phyloP scores from a whole-genome alignment of 768 basidiomycete genomes.

The Amanita phalloides region DNA sequence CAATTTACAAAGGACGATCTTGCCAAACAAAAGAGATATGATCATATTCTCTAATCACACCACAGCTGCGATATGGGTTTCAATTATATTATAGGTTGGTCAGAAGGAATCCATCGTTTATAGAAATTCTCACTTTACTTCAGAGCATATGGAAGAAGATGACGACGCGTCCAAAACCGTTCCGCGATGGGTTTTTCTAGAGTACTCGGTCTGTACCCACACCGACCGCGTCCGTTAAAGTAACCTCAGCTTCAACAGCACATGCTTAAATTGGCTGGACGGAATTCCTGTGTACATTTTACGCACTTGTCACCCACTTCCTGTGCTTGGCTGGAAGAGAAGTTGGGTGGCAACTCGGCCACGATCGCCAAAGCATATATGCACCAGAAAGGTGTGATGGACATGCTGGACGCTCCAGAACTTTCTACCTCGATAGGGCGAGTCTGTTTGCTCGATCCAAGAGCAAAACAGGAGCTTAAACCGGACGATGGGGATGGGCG shows the following conservation, averaged over 20 bases:
- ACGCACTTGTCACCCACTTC: conserved; percentile 79
- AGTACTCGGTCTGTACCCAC: conserved; percentile 57
- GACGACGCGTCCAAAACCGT: conserved; percentile 60
- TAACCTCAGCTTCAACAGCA: conserved; percentile 35
- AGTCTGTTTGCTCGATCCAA: conserved; percentile 93
- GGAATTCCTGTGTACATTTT: conserved; percentile 59
- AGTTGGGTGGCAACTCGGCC: conserved; percentile 1
- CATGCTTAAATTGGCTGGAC: conserved; percentile 73
- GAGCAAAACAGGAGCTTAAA: conserved; percentile 53
- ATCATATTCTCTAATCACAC: too few relatives aligned
- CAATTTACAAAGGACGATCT: background rate
- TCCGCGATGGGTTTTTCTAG: conserved; percentile 87
- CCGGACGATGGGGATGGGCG: conserved; percentile 68
- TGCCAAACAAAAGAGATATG: conserved; percentile 1
- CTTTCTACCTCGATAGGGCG: conserved; percentile 30
- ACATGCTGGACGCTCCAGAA: conserved; percentile 38
- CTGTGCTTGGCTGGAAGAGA: conserved; percentile 33
- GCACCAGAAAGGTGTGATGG: conserved; percentile 41
- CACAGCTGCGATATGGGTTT: background rate
- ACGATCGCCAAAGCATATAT: conserved; percentile 29
- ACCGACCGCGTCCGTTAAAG: background rate
- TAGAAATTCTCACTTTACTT: background rate
- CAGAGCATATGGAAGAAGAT: conserved; percentile 95
- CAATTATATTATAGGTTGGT: conserved; percentile 4
- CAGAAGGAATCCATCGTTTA: background rate